Conservation (phyloP, 371 early-diverging fungal species). For the Mortierella sp. region DNA sequence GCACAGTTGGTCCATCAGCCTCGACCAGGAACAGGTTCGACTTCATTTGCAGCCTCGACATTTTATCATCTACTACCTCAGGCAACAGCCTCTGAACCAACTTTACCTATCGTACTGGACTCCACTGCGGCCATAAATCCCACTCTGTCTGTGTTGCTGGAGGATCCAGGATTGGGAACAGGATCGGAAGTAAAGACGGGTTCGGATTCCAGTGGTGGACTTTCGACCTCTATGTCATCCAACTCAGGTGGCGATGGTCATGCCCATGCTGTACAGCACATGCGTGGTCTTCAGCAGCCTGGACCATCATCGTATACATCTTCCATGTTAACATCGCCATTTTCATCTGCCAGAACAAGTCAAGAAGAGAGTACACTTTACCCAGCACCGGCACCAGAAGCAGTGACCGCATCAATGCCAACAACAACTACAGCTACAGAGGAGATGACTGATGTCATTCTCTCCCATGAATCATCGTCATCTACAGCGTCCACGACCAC, state of each 20-base stretch:
- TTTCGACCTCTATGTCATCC: neutral
- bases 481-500: slow-evolving; percentile 8
- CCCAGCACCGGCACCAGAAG: slow-evolving; percentile 4
- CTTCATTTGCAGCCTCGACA: slow-evolving; percentile 19
- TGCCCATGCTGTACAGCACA: no score
- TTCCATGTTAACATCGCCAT: slow-evolving; percentile 6
- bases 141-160: slow-evolving; percentile 40
- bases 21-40: slow-evolving; percentile 21
- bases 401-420: neutral
- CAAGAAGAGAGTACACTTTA: slow-evolving; percentile 23
- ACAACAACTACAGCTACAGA: neutral
- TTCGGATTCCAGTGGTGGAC: neutral
- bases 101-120: slow-evolving; percentile 19
- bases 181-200: neutral
- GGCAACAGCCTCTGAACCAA: slow-evolving; percentile 39
- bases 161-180: slow-evolving; percentile 14
- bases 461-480: slow-evolving; percentile 11
- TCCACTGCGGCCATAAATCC: slow-evolving; percentile 1
- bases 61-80: slow-evolving; percentile 40
- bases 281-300: no score
- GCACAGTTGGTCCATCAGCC: neutral
- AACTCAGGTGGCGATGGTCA: neutral
- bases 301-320: neutral
- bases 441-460: neutral
- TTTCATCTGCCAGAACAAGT: slow-evolving; percentile 11